Conservation (phyloP, 1,284 basidiomycete species). For the Puccinia horiana region DNA sequence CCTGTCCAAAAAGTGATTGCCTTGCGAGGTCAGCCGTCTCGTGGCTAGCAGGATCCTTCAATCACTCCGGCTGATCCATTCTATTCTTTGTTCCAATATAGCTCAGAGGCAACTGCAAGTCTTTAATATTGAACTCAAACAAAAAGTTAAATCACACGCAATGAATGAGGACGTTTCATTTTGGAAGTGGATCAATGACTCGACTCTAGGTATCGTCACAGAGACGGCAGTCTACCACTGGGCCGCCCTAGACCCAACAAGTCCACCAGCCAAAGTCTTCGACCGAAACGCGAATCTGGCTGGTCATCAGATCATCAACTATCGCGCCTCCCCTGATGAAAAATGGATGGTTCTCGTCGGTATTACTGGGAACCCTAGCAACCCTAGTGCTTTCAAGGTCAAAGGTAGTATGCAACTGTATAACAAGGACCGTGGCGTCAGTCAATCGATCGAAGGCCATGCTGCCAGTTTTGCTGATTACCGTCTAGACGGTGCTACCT, state of each 20-base stretch:
- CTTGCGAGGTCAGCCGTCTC: slow-evolving; percentile 59
- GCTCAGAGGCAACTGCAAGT: slow-evolving; percentile 93
- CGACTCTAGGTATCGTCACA: slow-evolving; percentile 91
- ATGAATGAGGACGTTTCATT: slow-evolving; percentile 94
- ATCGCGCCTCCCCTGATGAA: slow-evolving; percentile 85
- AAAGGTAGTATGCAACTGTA: slow-evolving; percentile 96
- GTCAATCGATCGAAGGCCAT: slow-evolving; percentile 97
- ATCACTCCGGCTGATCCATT: slow-evolving; percentile 51
- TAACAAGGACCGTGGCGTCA: slow-evolving; percentile 86
- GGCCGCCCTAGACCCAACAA: slow-evolving; percentile 65
- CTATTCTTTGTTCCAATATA: slow-evolving; percentile 61
- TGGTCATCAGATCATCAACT: slow-evolving; percentile 98
- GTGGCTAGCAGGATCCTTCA: background rate
- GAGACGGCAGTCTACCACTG: slow-evolving; percentile 93
- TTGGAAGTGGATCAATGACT: slow-evolving; percentile 97
- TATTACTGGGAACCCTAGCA: slow-evolving; percentile 89
- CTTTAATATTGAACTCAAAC: slow-evolving; percentile 96
- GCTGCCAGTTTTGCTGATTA: slow-evolving; percentile 94
- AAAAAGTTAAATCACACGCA: slow-evolving; percentile 93
- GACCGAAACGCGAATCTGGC: slow-evolving; percentile 93
- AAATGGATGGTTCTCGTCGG: slow-evolving; percentile 98
- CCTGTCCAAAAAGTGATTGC: slow-evolving; percentile 95
- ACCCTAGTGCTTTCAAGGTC: slow-evolving; percentile 92
- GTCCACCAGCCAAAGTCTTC: slow-evolving; percentile 82
- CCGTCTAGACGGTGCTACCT: slow-evolving; percentile 80